Evolutionary conservation across 176 grass and related monocot genomes (phyloP).

Genomic region (Eragrostis nindensis): DNA sequence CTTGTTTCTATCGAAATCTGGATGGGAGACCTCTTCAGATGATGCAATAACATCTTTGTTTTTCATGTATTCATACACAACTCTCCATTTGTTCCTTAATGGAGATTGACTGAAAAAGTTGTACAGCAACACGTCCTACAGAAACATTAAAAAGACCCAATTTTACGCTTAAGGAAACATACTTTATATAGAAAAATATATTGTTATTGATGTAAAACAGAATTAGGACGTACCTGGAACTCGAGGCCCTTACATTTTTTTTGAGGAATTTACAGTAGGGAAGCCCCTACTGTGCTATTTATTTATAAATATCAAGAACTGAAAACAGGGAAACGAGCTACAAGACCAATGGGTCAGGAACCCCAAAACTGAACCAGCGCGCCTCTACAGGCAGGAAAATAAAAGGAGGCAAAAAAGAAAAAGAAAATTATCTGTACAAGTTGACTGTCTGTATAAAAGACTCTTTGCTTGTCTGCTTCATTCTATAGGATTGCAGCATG

Average conservation of each 20-base stretch:
- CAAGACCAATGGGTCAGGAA: too few species aligned
- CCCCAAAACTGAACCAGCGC: too few species aligned
- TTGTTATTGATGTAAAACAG: background rate
- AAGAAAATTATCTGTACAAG: too few species aligned
- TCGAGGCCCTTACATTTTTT: constrained; percentile 68
- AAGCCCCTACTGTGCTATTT: too few species aligned
- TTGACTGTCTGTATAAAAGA: too few species aligned
- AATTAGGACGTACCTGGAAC: constrained; percentile 68
- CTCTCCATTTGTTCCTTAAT: constrained; percentile 79
- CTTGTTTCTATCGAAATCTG: constrained; percentile 54
- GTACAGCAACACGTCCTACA: constrained; percentile 87
- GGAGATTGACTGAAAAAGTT: constrained; percentile 83
- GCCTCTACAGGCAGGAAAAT: too few species aligned
- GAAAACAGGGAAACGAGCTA: too few species aligned
- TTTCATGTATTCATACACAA: constrained; percentile 80
- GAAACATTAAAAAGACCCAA: constrained; percentile 17
- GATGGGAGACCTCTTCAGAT: constrained; percentile 49
- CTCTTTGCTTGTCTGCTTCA: too few species aligned
- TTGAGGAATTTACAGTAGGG: too few species aligned
- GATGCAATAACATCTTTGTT: constrained; percentile 40
- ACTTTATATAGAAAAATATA: constrained; percentile 3
- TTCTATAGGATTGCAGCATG: too few species aligned
- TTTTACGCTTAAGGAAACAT: background rate
- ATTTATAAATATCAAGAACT: too few species aligned
- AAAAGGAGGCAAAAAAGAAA: too few species aligned